Evolutionary conservation across 768 basidiomycete genomes (phyloP), one percentile per base, ranked within the genome.

Genomic region (Mycena galericulata): DNA sequence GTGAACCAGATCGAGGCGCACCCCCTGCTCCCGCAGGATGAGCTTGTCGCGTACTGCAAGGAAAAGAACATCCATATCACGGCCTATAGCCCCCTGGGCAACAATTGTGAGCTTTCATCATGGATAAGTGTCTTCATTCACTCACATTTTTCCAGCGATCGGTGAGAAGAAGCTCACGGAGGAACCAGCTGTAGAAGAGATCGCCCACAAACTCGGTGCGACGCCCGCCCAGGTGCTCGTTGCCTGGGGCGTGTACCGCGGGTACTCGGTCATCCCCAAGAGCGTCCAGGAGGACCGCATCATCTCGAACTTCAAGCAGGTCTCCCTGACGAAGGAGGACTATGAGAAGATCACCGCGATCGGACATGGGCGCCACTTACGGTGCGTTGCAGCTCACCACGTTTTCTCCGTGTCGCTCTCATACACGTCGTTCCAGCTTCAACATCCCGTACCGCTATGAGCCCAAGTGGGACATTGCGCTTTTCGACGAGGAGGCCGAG

Each of bases 1-100:
- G 89, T 81, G 32, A 95, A 96, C 81, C 95, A 97, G 81, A 81
- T 96, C 71, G 94, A 95, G 78, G 88, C 90, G 24, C 95, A 96
- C 83, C 93, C 94, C 17, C 85, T 89, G 57, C 86, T 93, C 65
- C 91, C 87, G 14, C 94, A 96, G 75, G 87, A 90, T 55, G 89
- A 93, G 15, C 87, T 95, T 57, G 84, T 90, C 57, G 85, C 82
- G 41, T 95, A 87, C 81, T 90, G 89, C 82, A 87, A 89, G 73
- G 80, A 85, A n/a, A n/a, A n/a, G n/a, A n/a, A n/a, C n/a, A n/a
- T n/a, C n/a, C n/a, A n/a, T n/a, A n/a, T n/a, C n/a, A 87, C 85
- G 8, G 87, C 86, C 1, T 88, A 88, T 74, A 88, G 87, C 71
- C 93, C 93, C 8, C 88, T 96, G 3, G 94, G 95, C 47, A 92